Base-by-base conservation (phyloP, 1,284 basidiomycete genomes). In the Cystobasidiaceae sp. region DNA sequence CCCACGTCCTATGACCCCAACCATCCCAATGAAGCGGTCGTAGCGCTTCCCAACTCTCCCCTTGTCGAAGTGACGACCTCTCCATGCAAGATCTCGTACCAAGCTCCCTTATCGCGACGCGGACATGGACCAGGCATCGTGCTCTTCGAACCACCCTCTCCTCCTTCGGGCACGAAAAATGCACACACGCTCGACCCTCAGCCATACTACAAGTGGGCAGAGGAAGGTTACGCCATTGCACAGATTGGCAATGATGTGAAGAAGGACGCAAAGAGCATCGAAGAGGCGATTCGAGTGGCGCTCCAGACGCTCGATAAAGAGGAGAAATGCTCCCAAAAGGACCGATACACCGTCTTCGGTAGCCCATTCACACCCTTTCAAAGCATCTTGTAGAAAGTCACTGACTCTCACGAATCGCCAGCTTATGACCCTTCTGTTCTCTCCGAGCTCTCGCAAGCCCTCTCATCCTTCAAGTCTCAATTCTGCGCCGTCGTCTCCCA, bases 151-250 rank as follows among this genome's bases (percentile, higher is more conserved):
- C 43, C 65, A 25, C 50, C 43, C 23, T 27, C 45, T 21, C 59
- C 59, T 34, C 28, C 48, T 30, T 21, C 41, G n/a, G 27, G 30
- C 9, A 51, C 44, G 17, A 37, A 45, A 23, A 49, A 48, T 48
- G 51, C 57, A 32, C 34, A 48, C 25, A 55, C 51, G 23, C 30
- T 61, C 4, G 65, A 67, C 23, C 65, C 65, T 3, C 27, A 49
- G 7, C 65, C 65, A n/a, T 44, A 37, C n/a, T 27, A 43, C 28
- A 67, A 67, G 46, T 67, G 65, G 65, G 65, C 58, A n/a, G 65
- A 67, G 43, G 65, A 67, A 51, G 65, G 65, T 25, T 67, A 62
- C 49, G 52, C 59, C 32, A 45, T 62, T 37, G 49, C 55, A 19
- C 32, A 45, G 19, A 45, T 66, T 43, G 51, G 44, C 23, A 57